phyloP scores from a whole-genome alignment of 1,284 basidiomycete species.

The Tylopilus sp. region DNA sequence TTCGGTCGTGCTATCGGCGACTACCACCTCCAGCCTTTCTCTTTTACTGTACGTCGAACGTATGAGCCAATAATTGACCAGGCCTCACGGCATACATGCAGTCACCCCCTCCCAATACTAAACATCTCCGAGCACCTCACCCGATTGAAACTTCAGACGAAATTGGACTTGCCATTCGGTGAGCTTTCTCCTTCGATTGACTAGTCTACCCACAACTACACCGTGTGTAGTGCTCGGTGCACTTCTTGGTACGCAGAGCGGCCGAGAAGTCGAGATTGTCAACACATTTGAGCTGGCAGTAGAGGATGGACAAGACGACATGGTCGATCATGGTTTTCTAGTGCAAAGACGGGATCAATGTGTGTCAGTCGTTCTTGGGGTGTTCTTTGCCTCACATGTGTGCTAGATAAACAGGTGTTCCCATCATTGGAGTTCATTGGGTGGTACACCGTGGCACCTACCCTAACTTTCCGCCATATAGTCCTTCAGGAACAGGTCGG shows the following conservation, averaged over 20 bases:
- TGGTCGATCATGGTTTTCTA: slow-evolving; percentile 80
- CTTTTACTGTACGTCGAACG: slow-evolving; percentile 57
- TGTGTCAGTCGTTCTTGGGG: slow-evolving; percentile 38
- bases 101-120: slow-evolving; percentile 93
- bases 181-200: slow-evolving; percentile 19
- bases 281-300: slow-evolving; percentile 92
- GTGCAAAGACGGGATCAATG: slow-evolving; percentile 86
- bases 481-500: slow-evolving; percentile 81
- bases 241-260: slow-evolving; percentile 90
- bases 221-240: slow-evolving; percentile 76
- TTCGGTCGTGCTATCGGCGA: slow-evolving; percentile 66
- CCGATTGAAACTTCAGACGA: slow-evolving; percentile 73
- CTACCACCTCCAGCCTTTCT: slow-evolving; percentile 64
- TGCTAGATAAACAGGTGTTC: slow-evolving; percentile 92
- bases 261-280: slow-evolving; percentile 92
- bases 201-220: neutral
- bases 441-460: slow-evolving; percentile 87
- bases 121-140: slow-evolving; percentile 97
- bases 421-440: slow-evolving; percentile 95
- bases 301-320: slow-evolving; percentile 45
- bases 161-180: slow-evolving; percentile 63
- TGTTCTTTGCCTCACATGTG: slow-evolving; percentile 8
- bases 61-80: neutral
- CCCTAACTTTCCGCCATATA: slow-evolving; percentile 72
- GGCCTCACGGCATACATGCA: slow-evolving; percentile 36